phyloP scores from a whole-genome alignment of 352 stramenopile species.

The Phytophthora kernoviae region DNA sequence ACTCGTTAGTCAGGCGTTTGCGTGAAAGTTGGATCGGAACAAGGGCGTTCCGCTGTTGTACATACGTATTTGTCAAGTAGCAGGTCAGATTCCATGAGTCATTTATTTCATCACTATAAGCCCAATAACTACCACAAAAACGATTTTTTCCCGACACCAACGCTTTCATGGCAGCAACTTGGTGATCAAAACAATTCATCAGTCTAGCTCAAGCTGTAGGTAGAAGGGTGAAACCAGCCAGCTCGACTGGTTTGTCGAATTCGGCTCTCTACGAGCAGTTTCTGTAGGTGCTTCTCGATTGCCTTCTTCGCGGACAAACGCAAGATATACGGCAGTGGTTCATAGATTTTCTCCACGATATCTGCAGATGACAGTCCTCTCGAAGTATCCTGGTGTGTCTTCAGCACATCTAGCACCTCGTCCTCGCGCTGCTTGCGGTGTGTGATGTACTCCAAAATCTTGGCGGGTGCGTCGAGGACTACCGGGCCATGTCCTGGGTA shows the following conservation, averaged over 20 bases:
- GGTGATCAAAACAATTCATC: too few species aligned
- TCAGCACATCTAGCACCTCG: conserved; percentile 60
- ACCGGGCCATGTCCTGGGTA: conserved; percentile 82
- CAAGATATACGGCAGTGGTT: conserved; percentile 56
- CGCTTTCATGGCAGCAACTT: conserved; percentile 25
- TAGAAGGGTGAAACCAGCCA: conserved; percentile 39
- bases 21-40: conserved; percentile 41
- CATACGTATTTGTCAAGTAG: conserved; percentile 29
- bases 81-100: conserved; percentile 22
- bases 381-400: conserved; percentile 6
- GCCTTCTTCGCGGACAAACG: conserved; percentile 55
- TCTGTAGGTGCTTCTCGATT: conserved; percentile 68
- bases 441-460: conserved; percentile 79
- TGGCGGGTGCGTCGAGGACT: conserved; percentile 57
- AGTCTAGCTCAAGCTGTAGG: conserved; percentile 32
- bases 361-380: conserved; percentile 41
- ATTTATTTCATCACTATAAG: conserved; percentile 39
- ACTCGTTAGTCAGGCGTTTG: conserved; percentile 6
- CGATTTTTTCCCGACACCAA: conserved; percentile 1
- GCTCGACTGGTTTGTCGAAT: conserved; percentile 21
- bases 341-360: conserved; percentile 61
- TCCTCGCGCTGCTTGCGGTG: conserved; percentile 77
- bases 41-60: conserved; percentile 30
- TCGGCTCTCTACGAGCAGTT: conserved; percentile 56
- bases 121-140: conserved; percentile 26